Base-by-base conservation (phyloP, 148 eudicot species). In the Rheum nobile region DNA sequence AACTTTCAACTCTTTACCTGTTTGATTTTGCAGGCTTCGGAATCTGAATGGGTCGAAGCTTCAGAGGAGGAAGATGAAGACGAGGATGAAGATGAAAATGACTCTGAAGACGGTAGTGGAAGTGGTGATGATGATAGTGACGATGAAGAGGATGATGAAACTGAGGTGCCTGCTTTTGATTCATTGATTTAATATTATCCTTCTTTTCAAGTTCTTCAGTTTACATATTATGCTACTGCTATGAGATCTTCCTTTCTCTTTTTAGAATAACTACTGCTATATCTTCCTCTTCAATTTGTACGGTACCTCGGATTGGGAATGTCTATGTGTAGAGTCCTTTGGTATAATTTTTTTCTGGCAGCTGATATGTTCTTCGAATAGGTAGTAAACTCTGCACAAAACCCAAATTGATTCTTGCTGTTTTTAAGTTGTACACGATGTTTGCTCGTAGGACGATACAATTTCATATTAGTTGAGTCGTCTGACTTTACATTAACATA, bases 41-140 rank as follows among this genome's bases (percentile, higher is more conserved):
- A 91, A 87, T 86, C 97, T 77, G 98, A 95, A 79, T 95, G 98
- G 98, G 78, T 95, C 75, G 98, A 95, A 83, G 92, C 83, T 48
- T 91, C 96, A 77, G 89, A 86, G 72, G 97, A 91, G 74, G 92
- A 94, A 61, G 94, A 86, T 16, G 96, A 88, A n/a, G 92, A 86
- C 0, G 86, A 88, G 13, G 85, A 83, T 10, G 87, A 80, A 9
- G 87, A 79, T 43, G 87, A 81, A 9, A 79, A 76, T 47, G 90
- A 86, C 29, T 75, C 81, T 52, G 87, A 86, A 24, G 83, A 78
- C 22, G 76, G 74, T 47, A 81, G 79, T 71, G 93, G 75, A 74
- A 82, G 78, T 46, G 85, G 78, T 2, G 81, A 77, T 72, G 89
- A 89, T 38, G 96, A 86, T 77, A 72, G 74, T 21, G 90, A 82